Conservation (phyloP, 1,284 basidiomycete species). For the Pseudozyma sp. region DNA sequence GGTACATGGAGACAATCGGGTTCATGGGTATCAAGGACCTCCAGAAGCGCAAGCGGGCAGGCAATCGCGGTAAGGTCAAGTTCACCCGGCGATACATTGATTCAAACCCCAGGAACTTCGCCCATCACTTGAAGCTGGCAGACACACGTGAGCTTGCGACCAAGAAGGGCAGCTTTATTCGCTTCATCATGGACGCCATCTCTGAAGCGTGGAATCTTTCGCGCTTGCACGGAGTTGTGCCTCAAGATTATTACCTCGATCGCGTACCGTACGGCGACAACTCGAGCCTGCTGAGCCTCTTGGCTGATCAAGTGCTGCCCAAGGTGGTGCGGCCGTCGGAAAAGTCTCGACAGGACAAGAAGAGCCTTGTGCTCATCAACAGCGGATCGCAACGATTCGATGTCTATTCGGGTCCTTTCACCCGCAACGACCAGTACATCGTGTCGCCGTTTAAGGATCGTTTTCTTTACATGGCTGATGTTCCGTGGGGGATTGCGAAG, state of each 20-base stretch:
- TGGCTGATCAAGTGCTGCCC: conserved; percentile 58
- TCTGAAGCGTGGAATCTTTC: conserved; percentile 62
- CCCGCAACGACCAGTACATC: conserved; percentile 66
- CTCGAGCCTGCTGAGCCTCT: conserved; percentile 57
- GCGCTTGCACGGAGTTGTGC: conserved; percentile 58
- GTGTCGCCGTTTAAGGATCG: conserved; percentile 63
- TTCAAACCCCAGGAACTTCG: conserved; percentile 70
- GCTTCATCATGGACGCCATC: conserved; percentile 60
- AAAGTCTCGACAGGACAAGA: conserved; percentile 32
- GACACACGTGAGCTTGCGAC: conserved; percentile 55
- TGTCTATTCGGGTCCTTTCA: conserved; percentile 61
- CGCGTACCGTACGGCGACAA: conserved; percentile 52
- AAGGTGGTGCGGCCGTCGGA: conserved; percentile 62
- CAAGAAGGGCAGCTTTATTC: conserved; percentile 55
- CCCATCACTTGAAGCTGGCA: conserved; percentile 47
- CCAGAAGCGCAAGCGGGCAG: conserved; percentile 27
- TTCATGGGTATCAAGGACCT: conserved; percentile 53
- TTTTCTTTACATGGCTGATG: conserved; percentile 62
- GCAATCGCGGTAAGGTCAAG: conserved; percentile 60
- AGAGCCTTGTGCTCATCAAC: conserved; percentile 64
- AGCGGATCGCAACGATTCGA: conserved; percentile 65
- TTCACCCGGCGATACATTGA: conserved; percentile 71
- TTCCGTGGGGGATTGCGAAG: conserved; percentile 57
- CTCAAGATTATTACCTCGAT: conserved; percentile 67
- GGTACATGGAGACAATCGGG: conserved; percentile 61